These are phyloP conservation scores for Musa troglodytarum DNA, from an alignment of 176 grass and related monocot species.

Conservation along the genomic window DNA sequence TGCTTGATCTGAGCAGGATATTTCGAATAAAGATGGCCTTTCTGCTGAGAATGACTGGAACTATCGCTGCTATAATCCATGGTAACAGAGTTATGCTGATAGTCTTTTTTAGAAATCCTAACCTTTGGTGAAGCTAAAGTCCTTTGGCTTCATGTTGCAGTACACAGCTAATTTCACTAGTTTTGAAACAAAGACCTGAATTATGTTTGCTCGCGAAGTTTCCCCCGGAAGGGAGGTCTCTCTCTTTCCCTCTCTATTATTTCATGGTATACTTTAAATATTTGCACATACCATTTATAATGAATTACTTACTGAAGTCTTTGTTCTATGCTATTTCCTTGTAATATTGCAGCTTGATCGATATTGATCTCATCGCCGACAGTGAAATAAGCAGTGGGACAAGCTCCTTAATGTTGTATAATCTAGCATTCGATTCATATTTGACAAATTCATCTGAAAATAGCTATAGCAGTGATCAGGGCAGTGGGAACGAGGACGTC, in stretches of 20 bases:
- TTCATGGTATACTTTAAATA: background rate
- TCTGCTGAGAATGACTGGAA: constrained; percentile 25
- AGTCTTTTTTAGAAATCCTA: background rate
- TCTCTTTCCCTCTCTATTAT: constrained; percentile 12
- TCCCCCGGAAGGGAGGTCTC: constrained; percentile 23
- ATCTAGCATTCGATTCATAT: background rate
- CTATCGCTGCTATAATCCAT: constrained; percentile 15
- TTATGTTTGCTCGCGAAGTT: constrained; percentile 15
- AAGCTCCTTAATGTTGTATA: background rate
- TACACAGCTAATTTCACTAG: background rate
- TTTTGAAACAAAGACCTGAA: constrained; percentile 16
- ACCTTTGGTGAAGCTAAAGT: background rate
- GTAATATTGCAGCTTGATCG: constrained; percentile 11
- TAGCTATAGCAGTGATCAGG: constrained; percentile 22
- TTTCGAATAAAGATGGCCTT: constrained; percentile 26
- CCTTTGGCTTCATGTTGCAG: constrained; percentile 1
- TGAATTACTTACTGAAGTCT: background rate
- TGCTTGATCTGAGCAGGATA: constrained; percentile 11
- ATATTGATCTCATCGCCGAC: constrained; percentile 4
- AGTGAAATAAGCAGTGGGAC: constrained; percentile 18
- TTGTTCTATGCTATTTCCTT: background rate
- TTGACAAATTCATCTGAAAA: constrained; percentile 15
- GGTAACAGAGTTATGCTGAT: background rate
- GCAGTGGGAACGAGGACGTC: constrained; percentile 12
- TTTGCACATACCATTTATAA: background rate